Evolutionary conservation across 2,329 filamentous ascomycete species (phyloP).

Genomic region (Phaeosphaeriaceae sp.): DNA sequence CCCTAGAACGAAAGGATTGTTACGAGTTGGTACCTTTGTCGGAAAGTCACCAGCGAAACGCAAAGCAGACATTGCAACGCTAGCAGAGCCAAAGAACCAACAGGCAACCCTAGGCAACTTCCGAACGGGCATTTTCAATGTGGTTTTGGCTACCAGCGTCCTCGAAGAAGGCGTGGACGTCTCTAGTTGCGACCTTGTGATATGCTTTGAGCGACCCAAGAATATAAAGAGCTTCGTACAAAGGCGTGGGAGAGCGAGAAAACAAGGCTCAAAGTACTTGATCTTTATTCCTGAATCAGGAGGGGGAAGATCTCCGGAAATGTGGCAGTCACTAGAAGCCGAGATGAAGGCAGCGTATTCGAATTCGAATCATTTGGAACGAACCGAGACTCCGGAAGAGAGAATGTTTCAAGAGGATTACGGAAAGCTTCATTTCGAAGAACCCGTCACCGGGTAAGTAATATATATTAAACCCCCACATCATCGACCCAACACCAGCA

Average conservation of each 20-base stretch:
- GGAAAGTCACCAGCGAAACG: conserved; percentile 55
- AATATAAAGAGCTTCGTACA: conserved; percentile 71
- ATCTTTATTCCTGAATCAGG: conserved; percentile 54
- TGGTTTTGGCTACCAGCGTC: conserved; percentile 65
- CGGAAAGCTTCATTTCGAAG: conserved; percentile 32
- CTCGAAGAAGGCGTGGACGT: conserved; percentile 68
- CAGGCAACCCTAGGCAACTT: conserved; percentile 62
- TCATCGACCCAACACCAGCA: neutral
- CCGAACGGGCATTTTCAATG: conserved; percentile 58
- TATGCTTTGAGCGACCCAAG: conserved; percentile 67
- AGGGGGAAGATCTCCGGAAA: conserved; percentile 43
- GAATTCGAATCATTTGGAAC: conserved; percentile 68
- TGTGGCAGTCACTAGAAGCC: conserved; percentile 72
- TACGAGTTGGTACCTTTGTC: conserved; percentile 58
- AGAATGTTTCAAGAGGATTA: conserved; percentile 58
- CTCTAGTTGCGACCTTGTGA: conserved; percentile 67
- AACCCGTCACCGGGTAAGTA: conserved; percentile 38
- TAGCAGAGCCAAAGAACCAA: conserved; percentile 57
- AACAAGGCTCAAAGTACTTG: conserved; percentile 61
- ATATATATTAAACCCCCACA: neutral
- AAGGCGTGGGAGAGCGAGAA: conserved; percentile 67
- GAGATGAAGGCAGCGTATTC: conserved; percentile 75
- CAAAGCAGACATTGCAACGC: conserved; percentile 57
- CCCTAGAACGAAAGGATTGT: conserved; percentile 37
- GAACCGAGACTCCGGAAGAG: conserved; percentile 53